Evolutionary conservation across 129 eudicot genomes (phyloP), one percentile per base, ranked within the genome.

Genomic region (Escallonia rubra): DNA sequence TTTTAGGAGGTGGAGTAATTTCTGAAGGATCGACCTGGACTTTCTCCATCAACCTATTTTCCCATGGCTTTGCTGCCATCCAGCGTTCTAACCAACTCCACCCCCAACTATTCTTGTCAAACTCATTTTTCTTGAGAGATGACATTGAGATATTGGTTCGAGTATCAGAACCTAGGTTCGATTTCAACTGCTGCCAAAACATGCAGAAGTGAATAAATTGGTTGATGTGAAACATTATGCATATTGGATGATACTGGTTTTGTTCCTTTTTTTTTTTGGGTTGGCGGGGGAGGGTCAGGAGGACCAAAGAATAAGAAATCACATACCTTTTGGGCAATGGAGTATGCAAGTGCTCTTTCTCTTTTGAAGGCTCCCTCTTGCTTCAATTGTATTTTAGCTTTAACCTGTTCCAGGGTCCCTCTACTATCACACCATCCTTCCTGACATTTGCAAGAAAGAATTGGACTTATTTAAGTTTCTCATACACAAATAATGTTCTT

Each of bases 21-120:
- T 66, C 71, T 79, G 8, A 86, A 3, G 66, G 53, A 60, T 83
- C 80, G 43, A 51, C 68, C 12, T 80, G 80, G 8, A 54, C 71
- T 78, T 88, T 79, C 79, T 87, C 96, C 96, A 91, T 87, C 34
- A 91, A 42, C 50, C 97, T 81, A 64, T 79, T 91, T 65, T 91
- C 97, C 97, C 97, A 91, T 38, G 97, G 97, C 72, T 83, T 91
- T 39, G 97, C 97, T 1, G 95, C 85, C 97, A 91, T 91, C 97
- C 97, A 91, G 7, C 96, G 76, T 57, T 91, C 97, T 59, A 91
- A 78, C 97, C 97, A 91, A 71, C 90, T 91, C 97, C 97, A 91
- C n/a, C 95, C 87, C 82, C 79, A 85, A 57, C 70, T 81, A 46
- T 50, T 91, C 61, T 80, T 79, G 71, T 88, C 88, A 12, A 80